A percentile compares a stretch with the other conserved stretches of the same genome.
These are phyloP conservation scores for Globisporangium splendens DNA, from an alignment of 352 stramenopile species.

Conservation along the genomic window DNA sequence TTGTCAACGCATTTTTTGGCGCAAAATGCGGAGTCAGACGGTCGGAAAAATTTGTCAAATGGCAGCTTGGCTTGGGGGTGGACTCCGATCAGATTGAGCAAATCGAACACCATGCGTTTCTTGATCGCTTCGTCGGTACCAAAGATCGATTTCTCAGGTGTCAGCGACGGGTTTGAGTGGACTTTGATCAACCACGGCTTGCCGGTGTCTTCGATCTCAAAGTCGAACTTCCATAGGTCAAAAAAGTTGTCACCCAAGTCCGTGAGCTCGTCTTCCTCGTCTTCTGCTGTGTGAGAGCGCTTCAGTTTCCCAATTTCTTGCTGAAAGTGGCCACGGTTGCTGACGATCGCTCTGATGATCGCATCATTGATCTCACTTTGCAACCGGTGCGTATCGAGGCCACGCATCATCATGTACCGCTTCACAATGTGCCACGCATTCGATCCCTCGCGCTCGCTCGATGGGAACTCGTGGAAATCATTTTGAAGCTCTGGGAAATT, in stretches of 20 bases:
- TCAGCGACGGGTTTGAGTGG: slow-evolving; percentile 61
- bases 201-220: slow-evolving; percentile 92
- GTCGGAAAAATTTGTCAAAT: slow-evolving; percentile 63
- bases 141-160: slow-evolving; percentile 40
- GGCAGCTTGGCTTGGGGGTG: slow-evolving; percentile 51
- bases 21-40: slow-evolving; percentile 46
- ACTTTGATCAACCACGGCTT: slow-evolving; percentile 95
- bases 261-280: slow-evolving; percentile 22
- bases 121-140: slow-evolving; percentile 72
- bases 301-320: slow-evolving; percentile 41
- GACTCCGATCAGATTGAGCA: slow-evolving; percentile 66
- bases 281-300: slow-evolving; percentile 13
- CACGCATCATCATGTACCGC: slow-evolving; percentile 47
- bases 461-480: slow-evolving; percentile 66
- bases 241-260: slow-evolving; percentile 84
- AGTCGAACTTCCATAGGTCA: slow-evolving; percentile 94
- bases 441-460: slow-evolving; percentile 37
- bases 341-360: slow-evolving; percentile 58
- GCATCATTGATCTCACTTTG: slow-evolving; percentile 64
- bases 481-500: slow-evolving; percentile 61
- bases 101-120: slow-evolving; percentile 53
- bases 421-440: slow-evolving; percentile 73
- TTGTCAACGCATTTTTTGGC: slow-evolving; percentile 58
- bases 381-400: slow-evolving; percentile 58
- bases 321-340: slow-evolving; percentile 54